Base-by-base conservation (phyloP, 2,329 filamentous ascomycete genomes). In the Exophiala dermatitidis region DNA sequence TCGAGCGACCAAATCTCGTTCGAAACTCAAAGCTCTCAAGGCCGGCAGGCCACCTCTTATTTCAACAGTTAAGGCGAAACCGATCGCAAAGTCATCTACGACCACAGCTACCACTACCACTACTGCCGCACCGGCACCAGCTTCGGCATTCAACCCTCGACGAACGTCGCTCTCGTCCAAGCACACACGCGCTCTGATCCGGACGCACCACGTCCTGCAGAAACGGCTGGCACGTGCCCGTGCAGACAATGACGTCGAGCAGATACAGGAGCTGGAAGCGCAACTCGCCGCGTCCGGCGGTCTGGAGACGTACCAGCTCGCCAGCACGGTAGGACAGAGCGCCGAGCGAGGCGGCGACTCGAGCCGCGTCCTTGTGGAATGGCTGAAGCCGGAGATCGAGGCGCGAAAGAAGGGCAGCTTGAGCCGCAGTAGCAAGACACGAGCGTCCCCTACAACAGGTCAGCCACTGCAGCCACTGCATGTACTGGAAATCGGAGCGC, bases 401-500 rank as follows among this genome's bases (percentile, higher is more conserved):
- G n/a, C 40, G n/a, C 46, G 56, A 12, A 52, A 38, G 33, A 32
- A 12, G 38, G 38, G 12, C 5, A 5, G 10, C 10, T 38, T 38
- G 36, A 8, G 10, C 4, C 38, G 38, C 28, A 12, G 4, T 26
- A 9, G 26, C 19, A 12, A 41, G 3, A 12, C 26, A 7, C 26
- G 28, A 8, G 29, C 32, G 33, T 12, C 7, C 42, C 10, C 44
- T 5, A 33, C 8, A 19, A 5, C 10, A 32, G 47, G 55, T 4
- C 56, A 58, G 4, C 30, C 9, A 4, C 9, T 33, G 8, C 12
- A 28, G 8, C 53, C 30, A 4, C 68, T 88, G 37, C 80, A 77
- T 19, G 82, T 97, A 72, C 81, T 98, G 4, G 93, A 98, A 70
- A 83, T 98, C 46, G 93, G 93, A 5, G 86, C 90, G 1, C 73